Percentiles rank a stretch among this genome's conserved stretches.
Evolutionary conservation across 352 stramenopile genomes (phyloP).

Genomic region (Pythium rhizo-oryzae): DNA sequence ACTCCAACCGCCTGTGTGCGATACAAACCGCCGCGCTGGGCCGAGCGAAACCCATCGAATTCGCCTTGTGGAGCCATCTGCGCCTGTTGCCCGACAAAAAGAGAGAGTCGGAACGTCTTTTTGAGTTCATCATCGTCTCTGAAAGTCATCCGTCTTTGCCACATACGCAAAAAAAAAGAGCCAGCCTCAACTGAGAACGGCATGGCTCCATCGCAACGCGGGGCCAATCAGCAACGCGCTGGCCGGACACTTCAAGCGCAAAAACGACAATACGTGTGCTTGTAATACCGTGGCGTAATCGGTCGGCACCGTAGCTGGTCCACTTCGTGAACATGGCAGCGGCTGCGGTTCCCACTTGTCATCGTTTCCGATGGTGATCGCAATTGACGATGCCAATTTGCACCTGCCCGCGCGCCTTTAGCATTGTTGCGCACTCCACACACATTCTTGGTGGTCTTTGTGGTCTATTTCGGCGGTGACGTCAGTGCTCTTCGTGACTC

Average conservation of each 20-base stretch:
- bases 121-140: slow-evolving; percentile 1
- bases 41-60: not conserved
- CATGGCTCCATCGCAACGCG: not conserved
- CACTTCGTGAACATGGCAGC: slow-evolving; percentile 5
- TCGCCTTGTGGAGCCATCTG: not conserved
- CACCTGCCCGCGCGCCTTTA: no score
- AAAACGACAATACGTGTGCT: not conserved
- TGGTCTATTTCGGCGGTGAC: no score
- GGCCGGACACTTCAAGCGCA: slow-evolving; percentile 7
- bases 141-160: not conserved
- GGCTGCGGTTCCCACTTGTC: not conserved
- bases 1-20: not conserved
- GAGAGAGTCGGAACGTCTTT: slow-evolving; percentile 1
- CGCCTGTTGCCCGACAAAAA: not conserved
- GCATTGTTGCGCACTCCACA: no score
- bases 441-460: no score
- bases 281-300: no score
- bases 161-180: not conserved
- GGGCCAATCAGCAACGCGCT: not conserved
- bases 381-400: slow-evolving; percentile 12
- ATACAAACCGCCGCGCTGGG: not conserved
- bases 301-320: not conserved
- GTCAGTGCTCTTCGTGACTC: no score
- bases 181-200: not conserved
- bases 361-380: slow-evolving; percentile 7